A percentile compares a stretch with the other conserved stretches of the same genome.
Evolutionary conservation across 176 grass and related monocot genomes (phyloP).

Genomic region (Eleusine indica): DNA sequence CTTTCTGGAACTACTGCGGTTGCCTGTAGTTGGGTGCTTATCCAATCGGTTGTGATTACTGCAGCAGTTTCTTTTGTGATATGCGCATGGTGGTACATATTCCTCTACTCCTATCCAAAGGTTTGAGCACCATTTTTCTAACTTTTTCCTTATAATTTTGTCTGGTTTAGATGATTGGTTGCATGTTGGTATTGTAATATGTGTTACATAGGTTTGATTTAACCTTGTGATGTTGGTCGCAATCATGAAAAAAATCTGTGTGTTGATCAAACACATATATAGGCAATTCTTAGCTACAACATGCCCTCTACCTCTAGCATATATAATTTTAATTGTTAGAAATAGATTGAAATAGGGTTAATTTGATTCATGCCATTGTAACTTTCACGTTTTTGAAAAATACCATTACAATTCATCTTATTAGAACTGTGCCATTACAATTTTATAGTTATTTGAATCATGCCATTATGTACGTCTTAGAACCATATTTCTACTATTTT

Average conservation of each 20-base stretch:
- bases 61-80: slow-evolving; percentile 59
- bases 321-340: not conserved
- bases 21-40: slow-evolving; percentile 69
- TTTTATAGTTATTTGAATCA: too few relatives aligned
- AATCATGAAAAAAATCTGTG: not conserved
- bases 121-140: slow-evolving; percentile 32
- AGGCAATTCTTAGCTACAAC: not conserved
- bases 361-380: too few relatives aligned
- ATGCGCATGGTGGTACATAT: slow-evolving; percentile 98
- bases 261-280: not conserved
- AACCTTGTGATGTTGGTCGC: not conserved
- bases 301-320: not conserved
- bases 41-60: slow-evolving; percentile 72
- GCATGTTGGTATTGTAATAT: not conserved
- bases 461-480: too few relatives aligned
- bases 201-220: not conserved
- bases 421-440: too few relatives aligned
- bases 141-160: not conserved
- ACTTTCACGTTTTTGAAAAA: too few relatives aligned
- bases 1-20: slow-evolving; percentile 63
- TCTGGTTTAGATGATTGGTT: not conserved
- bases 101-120: slow-evolving; percentile 94
- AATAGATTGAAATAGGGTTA: not conserved
- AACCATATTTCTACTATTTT: too few relatives aligned
- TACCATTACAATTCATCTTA: too few relatives aligned